Evolutionary conservation across 225 moss, liverwort and hornwort species (phyloP).

Genomic region (Polytrichum formosum): DNA sequence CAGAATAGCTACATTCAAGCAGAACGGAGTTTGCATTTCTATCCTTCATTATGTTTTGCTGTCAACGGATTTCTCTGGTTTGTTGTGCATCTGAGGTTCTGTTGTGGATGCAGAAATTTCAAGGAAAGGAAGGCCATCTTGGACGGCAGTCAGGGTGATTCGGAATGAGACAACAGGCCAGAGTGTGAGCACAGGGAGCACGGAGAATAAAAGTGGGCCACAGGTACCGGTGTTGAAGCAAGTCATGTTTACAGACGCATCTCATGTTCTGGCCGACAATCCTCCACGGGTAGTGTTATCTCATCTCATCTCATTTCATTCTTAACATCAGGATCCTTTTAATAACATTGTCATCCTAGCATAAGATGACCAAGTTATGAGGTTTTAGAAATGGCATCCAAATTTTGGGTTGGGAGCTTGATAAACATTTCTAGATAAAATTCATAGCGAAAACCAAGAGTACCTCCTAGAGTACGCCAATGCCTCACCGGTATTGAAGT

Average conservation of each 20-base stretch:
- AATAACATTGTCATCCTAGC: neutral
- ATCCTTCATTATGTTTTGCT: neutral
- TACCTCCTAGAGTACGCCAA: neutral
- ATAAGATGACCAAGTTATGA: neutral
- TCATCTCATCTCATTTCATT: too few relatives aligned
- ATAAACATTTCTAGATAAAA: neutral
- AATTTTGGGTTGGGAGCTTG: neutral
- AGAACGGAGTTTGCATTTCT: neutral
- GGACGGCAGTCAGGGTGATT: conserved; percentile 26
- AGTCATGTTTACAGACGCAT: conserved; percentile 56
- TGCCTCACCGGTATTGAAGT: too few relatives aligned
- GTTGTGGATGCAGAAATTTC: conserved; percentile 26
- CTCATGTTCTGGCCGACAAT: conserved; percentile 45
- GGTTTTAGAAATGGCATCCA: neutral
- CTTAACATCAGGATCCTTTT: neutral
- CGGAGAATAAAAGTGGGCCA: conserved; percentile 1
- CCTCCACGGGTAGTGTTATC: conserved; percentile 34
- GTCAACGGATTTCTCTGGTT: neutral
- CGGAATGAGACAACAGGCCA: conserved; percentile 19
- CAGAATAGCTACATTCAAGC: too few relatives aligned
- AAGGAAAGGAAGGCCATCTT: conserved; percentile 28
- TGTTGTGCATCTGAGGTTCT: neutral
- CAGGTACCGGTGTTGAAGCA: conserved; percentile 13
- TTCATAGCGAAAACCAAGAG: neutral
- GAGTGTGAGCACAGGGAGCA: conserved; percentile 18